These are phyloP conservation scores for Lecanicillium sp. DNA, from an alignment of 2,329 filamentous ascomycete species.

Conservation along the genomic window DNA sequence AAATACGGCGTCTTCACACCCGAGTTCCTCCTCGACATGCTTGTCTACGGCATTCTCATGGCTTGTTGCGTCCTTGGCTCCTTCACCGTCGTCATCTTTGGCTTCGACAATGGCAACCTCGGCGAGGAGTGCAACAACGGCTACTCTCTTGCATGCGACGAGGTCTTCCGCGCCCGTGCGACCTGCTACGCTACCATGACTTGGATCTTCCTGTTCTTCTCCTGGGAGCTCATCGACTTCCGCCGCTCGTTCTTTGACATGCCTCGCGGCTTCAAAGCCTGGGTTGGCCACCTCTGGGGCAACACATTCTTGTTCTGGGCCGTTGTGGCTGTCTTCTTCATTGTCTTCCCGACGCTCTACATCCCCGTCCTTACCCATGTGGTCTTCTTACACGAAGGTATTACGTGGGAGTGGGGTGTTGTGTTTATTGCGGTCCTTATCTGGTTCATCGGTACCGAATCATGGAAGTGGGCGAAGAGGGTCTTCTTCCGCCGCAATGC, in stretches of 20 bases:
- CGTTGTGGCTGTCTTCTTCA: conserved; percentile 44
- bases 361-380: conserved; percentile 59
- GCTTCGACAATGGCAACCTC: conserved; percentile 44
- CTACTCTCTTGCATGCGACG: conserved; percentile 43
- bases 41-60: conserved; percentile 59
- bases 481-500: conserved; percentile 34
- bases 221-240: conserved; percentile 61
- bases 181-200: conserved; percentile 61
- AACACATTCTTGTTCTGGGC: conserved; percentile 47
- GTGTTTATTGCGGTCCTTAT: conserved; percentile 52
- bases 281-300: conserved; percentile 46
- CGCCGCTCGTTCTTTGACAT: conserved; percentile 59
- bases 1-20: conserved; percentile 53
- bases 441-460: conserved; percentile 58
- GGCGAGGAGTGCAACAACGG: conserved; percentile 50
- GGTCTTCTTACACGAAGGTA: conserved; percentile 59
- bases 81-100: conserved; percentile 53
- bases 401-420: conserved; percentile 63
- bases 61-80: conserved; percentile 48
- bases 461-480: conserved; percentile 62
- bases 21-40: conserved; percentile 56
- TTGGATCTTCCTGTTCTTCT: conserved; percentile 61
- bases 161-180: conserved; percentile 56
- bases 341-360: conserved; percentile 55
- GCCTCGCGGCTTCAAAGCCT: conserved; percentile 35